Evolutionary conservation across 2,329 filamentous ascomycete species (phyloP).

Genomic region (Colletotrichum navitas): DNA sequence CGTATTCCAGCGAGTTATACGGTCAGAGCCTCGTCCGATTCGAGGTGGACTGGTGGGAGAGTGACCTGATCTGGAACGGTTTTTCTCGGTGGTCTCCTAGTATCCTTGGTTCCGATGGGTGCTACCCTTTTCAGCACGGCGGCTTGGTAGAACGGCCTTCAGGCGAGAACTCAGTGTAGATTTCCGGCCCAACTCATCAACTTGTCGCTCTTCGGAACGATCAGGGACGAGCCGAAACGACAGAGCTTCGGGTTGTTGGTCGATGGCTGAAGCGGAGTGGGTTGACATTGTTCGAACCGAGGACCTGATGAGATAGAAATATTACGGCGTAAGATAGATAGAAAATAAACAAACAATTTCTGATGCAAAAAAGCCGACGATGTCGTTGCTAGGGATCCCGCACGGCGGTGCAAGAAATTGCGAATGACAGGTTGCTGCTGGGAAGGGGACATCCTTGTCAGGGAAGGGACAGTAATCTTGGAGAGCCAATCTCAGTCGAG

Average conservation of each 20-base stretch:
- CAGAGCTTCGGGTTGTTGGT: constrained; percentile 10
- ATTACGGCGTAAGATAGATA: neutral
- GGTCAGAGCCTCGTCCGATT: constrained; percentile 47
- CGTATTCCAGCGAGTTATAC: constrained; percentile 53
- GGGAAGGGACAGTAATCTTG: neutral
- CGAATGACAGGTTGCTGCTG: constrained; percentile 9
- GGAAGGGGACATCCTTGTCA: constrained; percentile 26
- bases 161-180: constrained; percentile 56
- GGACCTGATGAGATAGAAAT: constrained; percentile 6
- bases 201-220: neutral
- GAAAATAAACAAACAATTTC: constrained; percentile 32
- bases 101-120: constrained; percentile 55
- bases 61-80: constrained; percentile 19
- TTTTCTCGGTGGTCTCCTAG: constrained; percentile 46
- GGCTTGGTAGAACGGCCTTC: constrained; percentile 61
- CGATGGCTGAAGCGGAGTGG: constrained; percentile 14
- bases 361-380: neutral
- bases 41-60: constrained; percentile 15
- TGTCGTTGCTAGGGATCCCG: constrained; percentile 12
- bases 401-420: neutral
- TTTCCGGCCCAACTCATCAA: neutral
- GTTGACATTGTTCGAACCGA: constrained; percentile 20
- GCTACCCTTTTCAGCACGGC: constrained; percentile 63
- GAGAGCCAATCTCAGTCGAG: neutral
- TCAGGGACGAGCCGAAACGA: constrained; percentile 18